Conservation (phyloP, 345 rosid genomes). For the Erysimum cheiranthoides region DNA sequence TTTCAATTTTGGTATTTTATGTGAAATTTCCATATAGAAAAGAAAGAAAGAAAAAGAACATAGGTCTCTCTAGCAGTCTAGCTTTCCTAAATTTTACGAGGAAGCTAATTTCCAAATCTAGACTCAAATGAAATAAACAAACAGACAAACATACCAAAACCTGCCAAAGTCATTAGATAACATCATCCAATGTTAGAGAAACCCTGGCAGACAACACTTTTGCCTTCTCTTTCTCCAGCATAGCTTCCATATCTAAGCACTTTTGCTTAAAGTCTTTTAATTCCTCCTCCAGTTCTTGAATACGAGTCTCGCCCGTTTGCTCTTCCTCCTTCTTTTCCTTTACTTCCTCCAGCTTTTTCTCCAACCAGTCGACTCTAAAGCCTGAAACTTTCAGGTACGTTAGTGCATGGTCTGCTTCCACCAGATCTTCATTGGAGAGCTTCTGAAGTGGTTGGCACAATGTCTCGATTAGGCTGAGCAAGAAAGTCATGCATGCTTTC, state of each 20-base stretch:
- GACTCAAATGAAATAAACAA: neutral
- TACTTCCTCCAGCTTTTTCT: slow-evolving; percentile 10
- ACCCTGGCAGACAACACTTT: neutral
- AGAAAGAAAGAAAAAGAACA: neutral
- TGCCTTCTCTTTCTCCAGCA: slow-evolving; percentile 15
- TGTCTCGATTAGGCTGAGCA: slow-evolving; percentile 4
- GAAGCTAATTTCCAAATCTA: neutral
- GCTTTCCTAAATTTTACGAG: neutral
- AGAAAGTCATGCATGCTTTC: slow-evolving; percentile 15
- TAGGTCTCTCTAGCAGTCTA: neutral
- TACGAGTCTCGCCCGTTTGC: neutral
- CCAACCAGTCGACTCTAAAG: slow-evolving; percentile 29
- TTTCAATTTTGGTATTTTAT: too few relatives aligned
- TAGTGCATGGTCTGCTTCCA: neutral
- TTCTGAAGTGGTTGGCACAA: neutral
- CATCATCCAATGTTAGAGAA: slow-evolving; percentile 3
- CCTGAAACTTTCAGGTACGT: neutral
- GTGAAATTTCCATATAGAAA: too few relatives aligned
- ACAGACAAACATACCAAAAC: neutral
- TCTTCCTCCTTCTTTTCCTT: slow-evolving; percentile 10
- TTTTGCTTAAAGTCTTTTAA: neutral
- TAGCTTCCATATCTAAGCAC: neutral
- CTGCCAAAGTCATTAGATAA: neutral
- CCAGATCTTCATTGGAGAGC: slow-evolving; percentile 5
- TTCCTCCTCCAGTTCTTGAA: neutral